Evolutionary conservation across 2,329 filamentous ascomycete species (phyloP), one percentile per base, ranked within the genome.

Genomic region (Botrytis paeoniae): DNA sequence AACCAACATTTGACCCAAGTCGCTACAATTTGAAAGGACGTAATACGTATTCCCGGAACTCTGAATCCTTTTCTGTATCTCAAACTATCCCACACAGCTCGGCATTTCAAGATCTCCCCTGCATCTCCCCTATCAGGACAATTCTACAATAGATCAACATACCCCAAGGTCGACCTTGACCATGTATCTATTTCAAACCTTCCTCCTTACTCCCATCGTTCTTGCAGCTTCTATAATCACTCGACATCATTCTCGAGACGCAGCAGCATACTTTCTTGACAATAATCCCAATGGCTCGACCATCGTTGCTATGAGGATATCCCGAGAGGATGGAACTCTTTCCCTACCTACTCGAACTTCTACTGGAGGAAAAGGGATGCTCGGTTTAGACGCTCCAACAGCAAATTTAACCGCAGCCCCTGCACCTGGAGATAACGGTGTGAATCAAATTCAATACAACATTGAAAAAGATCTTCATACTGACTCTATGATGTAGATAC

Each of bases 191-290:
- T 57, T 22, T 7, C 35, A 29, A n/a, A 37, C 22, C 6, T n/a
- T 60, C 16, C 32, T 59, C 45, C 20, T 69, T 10, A 39, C 43
- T n/a, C n/a, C 66, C 12, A 20, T 59, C 51, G 37, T 54, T n/a
- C 25, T 57, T 39, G 51, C 66, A 32, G 32, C 66, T 32, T 35
- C 66, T 9, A 41, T 35, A 10, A 29, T 37, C 2, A 45, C 45
- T n/a, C 45, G 64, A 32, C 64, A 51, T 20, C n/a, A 59, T 25
- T 59, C 29, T 22, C 37, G 43, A 18, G 12, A n/a, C 14, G 57
- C 69, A 35, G 77, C 85, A 77, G 87, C 86, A 0, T 90, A 90
- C 79, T 80, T 89, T 64, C 80, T 89, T 62, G 87, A 85, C 57
- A 90, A 90, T 75, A 83, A 86, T 9, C 79, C 79, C 22, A 75